phyloP scores from a whole-genome alignment of 495 filamentous ascomycete species.

The Lichenothelia convexa region DNA sequence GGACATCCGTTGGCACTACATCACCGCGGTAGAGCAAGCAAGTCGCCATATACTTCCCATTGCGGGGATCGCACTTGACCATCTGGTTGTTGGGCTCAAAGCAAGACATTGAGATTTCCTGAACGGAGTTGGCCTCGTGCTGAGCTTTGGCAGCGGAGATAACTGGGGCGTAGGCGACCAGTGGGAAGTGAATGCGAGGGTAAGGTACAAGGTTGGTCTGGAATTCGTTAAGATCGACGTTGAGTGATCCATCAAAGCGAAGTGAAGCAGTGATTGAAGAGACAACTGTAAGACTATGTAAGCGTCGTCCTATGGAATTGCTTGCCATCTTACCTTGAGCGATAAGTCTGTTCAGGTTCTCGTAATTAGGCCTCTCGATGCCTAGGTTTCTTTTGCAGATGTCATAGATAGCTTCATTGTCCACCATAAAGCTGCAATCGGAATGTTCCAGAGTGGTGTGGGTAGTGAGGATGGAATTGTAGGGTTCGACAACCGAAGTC shows the following conservation, averaged over 20 bases:
- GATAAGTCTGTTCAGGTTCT: conserved; percentile 96
- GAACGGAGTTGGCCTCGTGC: conserved; percentile 54
- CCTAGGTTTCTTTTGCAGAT: conserved; percentile 96
- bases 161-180: conserved; percentile 89
- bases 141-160: conserved; percentile 84
- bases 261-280: conserved; percentile 97
- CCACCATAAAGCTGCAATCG: conserved; percentile 98
- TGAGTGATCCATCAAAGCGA: conserved; percentile 95
- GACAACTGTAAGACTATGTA: conserved; percentile 40
- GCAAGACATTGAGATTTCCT: conserved; percentile 32
- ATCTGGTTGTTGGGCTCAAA: conserved; percentile 84
- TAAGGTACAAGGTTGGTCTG: conserved; percentile 99
- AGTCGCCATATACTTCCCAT: conserved; percentile 99
- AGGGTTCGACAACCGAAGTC: conserved; percentile 95
- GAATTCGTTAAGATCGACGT: conserved; percentile 99
- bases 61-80: conserved; percentile 98
- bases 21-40: conserved; percentile 96
- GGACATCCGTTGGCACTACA: conserved; percentile 88
- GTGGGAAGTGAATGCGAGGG: conserved; percentile 97
- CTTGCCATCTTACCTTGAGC: conserved; percentile 51
- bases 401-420: conserved; percentile 99
- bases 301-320: background rate
- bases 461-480: conserved; percentile 97
- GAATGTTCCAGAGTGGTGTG: conserved; percentile 98
- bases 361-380: conserved; percentile 90